phyloP scores from a whole-genome alignment of 495 filamentous ascomycete genomes.

The Penicillium longicatenatum region DNA sequence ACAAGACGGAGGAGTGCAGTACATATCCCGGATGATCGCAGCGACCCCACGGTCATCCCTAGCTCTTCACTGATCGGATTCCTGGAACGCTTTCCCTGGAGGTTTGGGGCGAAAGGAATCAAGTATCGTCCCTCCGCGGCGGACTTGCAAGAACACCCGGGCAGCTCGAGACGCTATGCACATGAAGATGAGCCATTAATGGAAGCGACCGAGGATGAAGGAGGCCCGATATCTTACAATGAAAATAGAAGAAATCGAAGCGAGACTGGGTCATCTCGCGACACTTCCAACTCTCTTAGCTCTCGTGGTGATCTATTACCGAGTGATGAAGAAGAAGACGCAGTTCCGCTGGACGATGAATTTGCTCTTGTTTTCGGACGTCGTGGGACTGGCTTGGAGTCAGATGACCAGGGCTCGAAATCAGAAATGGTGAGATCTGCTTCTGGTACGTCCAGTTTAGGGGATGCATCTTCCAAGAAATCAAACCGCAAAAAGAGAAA shows the following conservation, averaged over 20 bases:
- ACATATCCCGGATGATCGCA: conserved; percentile 55
- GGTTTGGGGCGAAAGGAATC: conserved; percentile 73
- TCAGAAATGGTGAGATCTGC: conserved; percentile 63
- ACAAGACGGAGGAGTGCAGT: conserved; percentile 65
- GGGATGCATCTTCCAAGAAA: conserved; percentile 51
- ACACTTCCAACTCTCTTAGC: conserved; percentile 84
- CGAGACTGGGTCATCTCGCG: conserved; percentile 76
- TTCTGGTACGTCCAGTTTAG: conserved; percentile 56
- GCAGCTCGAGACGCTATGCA: conserved; percentile 44
- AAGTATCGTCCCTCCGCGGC: conserved; percentile 90
- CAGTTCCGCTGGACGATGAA: conserved; percentile 90
- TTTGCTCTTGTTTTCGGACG: conserved; percentile 79
- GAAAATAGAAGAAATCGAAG: conserved; percentile 68
- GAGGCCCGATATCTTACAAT: conserved; percentile 24
- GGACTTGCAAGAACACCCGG: conserved; percentile 87
- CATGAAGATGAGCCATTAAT: conserved; percentile 74
- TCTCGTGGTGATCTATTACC: conserved; percentile 94
- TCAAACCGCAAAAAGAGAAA: conserved; percentile 38
- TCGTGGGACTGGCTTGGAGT: conserved; percentile 58
- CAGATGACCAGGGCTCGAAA: conserved; percentile 72
- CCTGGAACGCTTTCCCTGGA: conserved; percentile 79
- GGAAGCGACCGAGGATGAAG: conserved; percentile 57
- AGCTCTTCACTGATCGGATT: conserved; percentile 86
- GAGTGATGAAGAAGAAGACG: conserved; percentile 91
- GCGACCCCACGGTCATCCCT: conserved; percentile 90